Evolutionary conservation across 106 monocot species (phyloP), one percentile per base, ranked within the genome.

Genomic region (Narthecium ossifragum): DNA sequence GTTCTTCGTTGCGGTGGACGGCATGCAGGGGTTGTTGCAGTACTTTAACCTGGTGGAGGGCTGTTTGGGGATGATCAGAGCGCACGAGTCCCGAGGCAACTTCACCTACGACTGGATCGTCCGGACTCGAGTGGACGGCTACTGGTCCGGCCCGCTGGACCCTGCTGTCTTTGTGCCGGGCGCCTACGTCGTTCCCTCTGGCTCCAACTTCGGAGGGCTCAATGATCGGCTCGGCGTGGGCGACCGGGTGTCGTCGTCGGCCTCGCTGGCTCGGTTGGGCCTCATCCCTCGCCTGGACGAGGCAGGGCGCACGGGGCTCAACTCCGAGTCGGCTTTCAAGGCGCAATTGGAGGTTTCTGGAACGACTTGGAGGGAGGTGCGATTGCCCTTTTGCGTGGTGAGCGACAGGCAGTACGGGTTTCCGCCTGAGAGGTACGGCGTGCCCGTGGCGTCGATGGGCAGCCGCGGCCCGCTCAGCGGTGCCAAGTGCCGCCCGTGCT

Each of bases 401-500:
- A 80, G 80, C 49, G 75, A 94, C 55, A 75, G 93, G 14, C 71
- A 27, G 47, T 89, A 94, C 65, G 26, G 5, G 8, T 94, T 75
- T 67, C 93, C 89, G 6, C 93, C 93, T n/a, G 31, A 9, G n/a
- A 30, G 57, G 34, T 64, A 59, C 62, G 90, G 78, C 15, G 90
- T 96, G 32, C 96, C 86, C 0, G 90, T 96, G 62, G 84, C 81
- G 13, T 66, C 85, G 28, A 63, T 96, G 56, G 71, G 40, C 12
- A 96, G 90, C 57, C 45, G 26, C 8, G 84, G 90, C 0, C 86
- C 83, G 62, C 70, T 96, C 34, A 96, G 83, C 58, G 96, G 96
- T 0, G 84, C 79, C 43, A 96, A 96, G 76, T 96, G 96, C 57
- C 66, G 96, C 53, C 96, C 90, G 26, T 90, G 96, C 72, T 26